Evolutionary conservation across 2,329 filamentous ascomycete species (phyloP).

Genomic region (Colletotrichum ledebouriae): DNA sequence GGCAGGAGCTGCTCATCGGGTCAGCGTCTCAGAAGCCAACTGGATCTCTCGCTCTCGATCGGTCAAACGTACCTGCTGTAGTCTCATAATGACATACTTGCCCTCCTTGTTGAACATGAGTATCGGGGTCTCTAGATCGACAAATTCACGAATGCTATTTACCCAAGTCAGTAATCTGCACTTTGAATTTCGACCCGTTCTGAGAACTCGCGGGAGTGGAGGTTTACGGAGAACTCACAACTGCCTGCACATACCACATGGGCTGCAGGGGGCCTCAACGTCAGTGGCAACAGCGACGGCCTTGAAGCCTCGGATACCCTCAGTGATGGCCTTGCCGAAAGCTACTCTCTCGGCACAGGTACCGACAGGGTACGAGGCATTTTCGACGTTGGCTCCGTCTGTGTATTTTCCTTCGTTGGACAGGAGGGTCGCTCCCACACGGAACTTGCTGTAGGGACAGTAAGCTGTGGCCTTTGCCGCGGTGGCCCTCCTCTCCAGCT

Average conservation of each 20-base stretch:
- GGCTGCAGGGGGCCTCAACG: slow-evolving; percentile 76
- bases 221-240: slow-evolving; percentile 70
- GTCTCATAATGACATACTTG: slow-evolving; percentile 75
- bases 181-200: neutral
- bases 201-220: neutral
- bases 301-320: slow-evolving; percentile 71
- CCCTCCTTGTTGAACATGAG: slow-evolving; percentile 93
- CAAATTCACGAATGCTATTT: slow-evolving; percentile 82
- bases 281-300: slow-evolving; percentile 91
- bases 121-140: slow-evolving; percentile 76
- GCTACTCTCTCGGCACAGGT: slow-evolving; percentile 96
- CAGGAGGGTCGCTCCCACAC: slow-evolving; percentile 87
- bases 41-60: neutral
- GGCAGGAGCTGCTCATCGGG: slow-evolving; percentile 70
- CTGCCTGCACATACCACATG: slow-evolving; percentile 97
- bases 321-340: slow-evolving; percentile 81
- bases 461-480: slow-evolving; percentile 85
- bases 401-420: slow-evolving; percentile 66
- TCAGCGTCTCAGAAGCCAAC: neutral
- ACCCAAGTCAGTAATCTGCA: slow-evolving; percentile 19
- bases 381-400: slow-evolving; percentile 91
- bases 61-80: slow-evolving; percentile 70
- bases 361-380: slow-evolving; percentile 92
- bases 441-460: slow-evolving; percentile 94
- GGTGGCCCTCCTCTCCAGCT: slow-evolving; percentile 72